Conservation (phyloP, 2,329 filamentous ascomycete genomes). For the Tolypocladium sp. region DNA sequence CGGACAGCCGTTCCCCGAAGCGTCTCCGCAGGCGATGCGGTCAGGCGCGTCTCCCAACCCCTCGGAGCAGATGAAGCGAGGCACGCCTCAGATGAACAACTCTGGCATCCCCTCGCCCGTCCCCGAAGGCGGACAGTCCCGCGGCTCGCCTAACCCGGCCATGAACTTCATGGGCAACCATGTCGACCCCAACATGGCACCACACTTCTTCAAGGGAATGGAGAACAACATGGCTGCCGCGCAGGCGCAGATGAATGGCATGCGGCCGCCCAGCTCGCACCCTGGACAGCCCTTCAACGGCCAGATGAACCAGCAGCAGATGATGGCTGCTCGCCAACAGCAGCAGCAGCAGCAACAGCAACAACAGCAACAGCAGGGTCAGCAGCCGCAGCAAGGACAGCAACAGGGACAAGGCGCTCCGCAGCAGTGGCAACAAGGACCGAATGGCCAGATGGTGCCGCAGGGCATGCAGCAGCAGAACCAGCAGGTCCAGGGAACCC, state of each 20-base stretch:
- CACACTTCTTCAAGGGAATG: constrained; percentile 51
- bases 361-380: constrained; percentile 13
- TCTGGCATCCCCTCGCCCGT: constrained; percentile 62
- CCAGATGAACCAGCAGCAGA: constrained; percentile 52
- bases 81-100: constrained; percentile 63
- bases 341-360: constrained; percentile 24
- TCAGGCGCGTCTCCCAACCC: constrained; percentile 69
- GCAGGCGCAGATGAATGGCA: constrained; percentile 51
- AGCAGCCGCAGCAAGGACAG: constrained; percentile 23
- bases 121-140: constrained; percentile 58
- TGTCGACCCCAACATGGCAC: constrained; percentile 52
- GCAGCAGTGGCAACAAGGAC: constrained; percentile 30
- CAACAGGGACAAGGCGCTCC: constrained; percentile 19
- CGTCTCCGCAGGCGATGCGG: constrained; percentile 60
- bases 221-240: constrained; percentile 43
- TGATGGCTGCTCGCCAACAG: constrained; percentile 41
- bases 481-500: constrained; percentile 51
- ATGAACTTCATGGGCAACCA: constrained; percentile 56
- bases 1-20: constrained; percentile 55
- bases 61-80: constrained; percentile 69
- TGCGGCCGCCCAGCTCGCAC: constrained; percentile 62
- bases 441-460: constrained; percentile 31
- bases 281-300: constrained; percentile 48
- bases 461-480: constrained; percentile 31
- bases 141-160: constrained; percentile 52